A percentile compares a stretch with the other conserved stretches of the same genome.
phyloP scores from a whole-genome alignment of 805 yeast species.

The Metschnikowia bowlesiae region DNA sequence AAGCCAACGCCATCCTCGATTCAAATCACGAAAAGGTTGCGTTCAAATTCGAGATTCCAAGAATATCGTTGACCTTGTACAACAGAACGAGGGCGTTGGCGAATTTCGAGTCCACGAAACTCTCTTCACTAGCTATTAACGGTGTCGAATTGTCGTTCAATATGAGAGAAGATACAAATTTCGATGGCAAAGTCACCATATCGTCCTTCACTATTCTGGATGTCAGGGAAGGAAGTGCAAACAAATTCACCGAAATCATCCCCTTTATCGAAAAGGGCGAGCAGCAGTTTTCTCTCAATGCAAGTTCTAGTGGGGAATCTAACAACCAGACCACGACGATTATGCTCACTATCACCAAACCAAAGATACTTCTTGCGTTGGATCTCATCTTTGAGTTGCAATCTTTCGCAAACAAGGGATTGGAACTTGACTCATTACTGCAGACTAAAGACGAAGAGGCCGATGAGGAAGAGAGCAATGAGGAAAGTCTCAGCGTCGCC shows the following conservation, averaged over 20 bases:
- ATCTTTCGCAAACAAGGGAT: slow-evolving; percentile 52
- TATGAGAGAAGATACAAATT: slow-evolving; percentile 51
- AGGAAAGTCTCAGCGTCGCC: background rate
- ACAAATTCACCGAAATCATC: slow-evolving; percentile 74
- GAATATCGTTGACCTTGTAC: slow-evolving; percentile 57
- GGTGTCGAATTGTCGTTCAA: slow-evolving; percentile 49
- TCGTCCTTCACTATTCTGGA: slow-evolving; percentile 77
- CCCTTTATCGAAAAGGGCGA: slow-evolving; percentile 62
- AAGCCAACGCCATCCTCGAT: slow-evolving; percentile 12
- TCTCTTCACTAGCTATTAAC: slow-evolving; percentile 47
- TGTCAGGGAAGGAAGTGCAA: slow-evolving; percentile 55
- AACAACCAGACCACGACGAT: slow-evolving; percentile 40
- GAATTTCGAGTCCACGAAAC: slow-evolving; percentile 31
- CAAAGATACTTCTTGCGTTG: slow-evolving; percentile 74
- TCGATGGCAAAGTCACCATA: slow-evolving; percentile 57
- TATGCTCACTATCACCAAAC: slow-evolving; percentile 70
- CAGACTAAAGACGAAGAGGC: slow-evolving; percentile 17
- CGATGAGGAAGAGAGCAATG: background rate
- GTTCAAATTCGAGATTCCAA: slow-evolving; percentile 56
- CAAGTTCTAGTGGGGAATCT: slow-evolving; percentile 39
- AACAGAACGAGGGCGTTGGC: slow-evolving; percentile 42
- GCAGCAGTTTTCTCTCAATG: slow-evolving; percentile 65
- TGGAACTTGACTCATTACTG: slow-evolving; percentile 21
- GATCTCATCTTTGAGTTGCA: slow-evolving; percentile 81
- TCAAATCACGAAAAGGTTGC: slow-evolving; percentile 36